A percentile compares a stretch with the other conserved stretches of the same genome.
Evolutionary conservation across 164 flowering plant genomes (phyloP).

Genomic region (Macadamia tetraphylla): DNA sequence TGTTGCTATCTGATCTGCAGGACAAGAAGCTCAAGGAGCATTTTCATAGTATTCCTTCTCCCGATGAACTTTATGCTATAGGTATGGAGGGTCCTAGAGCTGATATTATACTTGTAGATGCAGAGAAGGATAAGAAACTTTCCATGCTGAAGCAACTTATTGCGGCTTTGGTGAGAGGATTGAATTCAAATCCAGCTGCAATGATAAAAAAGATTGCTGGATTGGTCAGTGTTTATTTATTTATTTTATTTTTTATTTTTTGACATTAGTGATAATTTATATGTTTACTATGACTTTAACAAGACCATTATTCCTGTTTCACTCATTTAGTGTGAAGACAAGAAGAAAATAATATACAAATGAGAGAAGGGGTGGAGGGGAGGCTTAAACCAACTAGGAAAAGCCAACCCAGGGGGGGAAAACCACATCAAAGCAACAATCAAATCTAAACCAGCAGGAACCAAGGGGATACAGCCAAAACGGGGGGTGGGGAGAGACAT

Average conservation of each 20-base stretch:
- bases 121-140: conserved; percentile 80
- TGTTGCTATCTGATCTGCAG: conserved; percentile 28
- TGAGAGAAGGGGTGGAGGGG: no score
- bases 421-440: no score
- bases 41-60: conserved; percentile 67
- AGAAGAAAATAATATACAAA: no score
- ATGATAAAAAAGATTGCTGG: conserved; percentile 89
- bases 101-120: conserved; percentile 83
- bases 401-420: no score
- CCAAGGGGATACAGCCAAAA: no score
- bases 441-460: no score
- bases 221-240: conserved; percentile 47
- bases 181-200: conserved; percentile 77
- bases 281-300: background rate
- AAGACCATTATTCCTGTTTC: background rate
- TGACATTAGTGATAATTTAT: background rate
- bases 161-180: conserved; percentile 66
- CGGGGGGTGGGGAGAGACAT: no score
- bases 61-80: conserved; percentile 72
- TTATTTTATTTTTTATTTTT: background rate
- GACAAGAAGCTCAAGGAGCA: conserved; percentile 73
- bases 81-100: conserved; percentile 63
- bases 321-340: no score
- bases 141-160: conserved; percentile 82
- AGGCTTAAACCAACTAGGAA: no score